Base-by-base conservation (phyloP, 2,329 filamentous ascomycete species). In the Pseudocercospora macadamiae region DNA sequence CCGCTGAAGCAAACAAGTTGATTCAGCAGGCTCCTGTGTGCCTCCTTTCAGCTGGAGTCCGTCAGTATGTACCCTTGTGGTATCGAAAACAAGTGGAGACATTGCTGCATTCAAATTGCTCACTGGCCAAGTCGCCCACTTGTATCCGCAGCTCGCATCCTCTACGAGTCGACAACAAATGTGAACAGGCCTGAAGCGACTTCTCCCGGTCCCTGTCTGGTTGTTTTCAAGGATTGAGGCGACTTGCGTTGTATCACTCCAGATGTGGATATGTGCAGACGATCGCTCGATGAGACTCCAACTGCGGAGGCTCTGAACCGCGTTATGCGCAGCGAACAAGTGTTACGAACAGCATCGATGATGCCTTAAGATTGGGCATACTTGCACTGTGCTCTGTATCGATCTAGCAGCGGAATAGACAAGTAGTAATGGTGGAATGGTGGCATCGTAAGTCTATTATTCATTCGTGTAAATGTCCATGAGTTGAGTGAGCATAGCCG, bases 181-280 rank as follows among this genome's bases (percentile, higher is more conserved):
- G 19, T 45, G 8, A 12, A 23, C 42, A 45, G 9, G 3, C 32
- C n/a, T 19, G 16, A 49, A 49, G 47, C 47, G 47, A 49, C 25
- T 12, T 49, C 47, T 34, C 32, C 47, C 25, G 5, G 14, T 5
- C 26, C 47, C 26, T 49, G 47, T 49, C 47, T 49, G 47, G 47
- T 49, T 49, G 47, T 49, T 34, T 16, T 30, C 47, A 49, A 47
- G 47, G 47, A 14, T 34, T n/a, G 14, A 30, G 47, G n/a, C 28
- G 26, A 49, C 8, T 32, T 49, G 28, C 47, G 26, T 49, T n/a
- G 26, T 14, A 30, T 49, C 9, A 32, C 16, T 16, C 26, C 28
- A 23, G 25, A 30, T 14, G 44, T n/a, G 21, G 44, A 25, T 18
- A 14, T 14, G 23, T 48, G 44, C 23, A 48, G 5, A 16, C 44